Base-by-base conservation (phyloP, 345 rosid genomes). In the Sonneratia alba region DNA sequence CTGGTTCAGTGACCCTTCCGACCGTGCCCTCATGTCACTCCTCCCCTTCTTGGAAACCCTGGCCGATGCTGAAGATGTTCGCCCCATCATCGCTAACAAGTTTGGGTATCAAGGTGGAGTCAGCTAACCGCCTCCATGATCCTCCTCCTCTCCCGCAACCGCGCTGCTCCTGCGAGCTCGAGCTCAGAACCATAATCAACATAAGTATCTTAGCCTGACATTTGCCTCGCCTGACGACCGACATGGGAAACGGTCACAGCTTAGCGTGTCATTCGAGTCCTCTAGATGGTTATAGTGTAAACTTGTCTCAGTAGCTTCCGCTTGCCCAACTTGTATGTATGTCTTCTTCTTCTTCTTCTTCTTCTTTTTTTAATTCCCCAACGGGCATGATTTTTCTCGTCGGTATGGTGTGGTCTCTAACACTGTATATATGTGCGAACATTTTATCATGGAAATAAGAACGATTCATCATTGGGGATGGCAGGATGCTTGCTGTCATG, bases 31-130 rank as follows among this genome's bases (percentile, higher is more conserved):
- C 82, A 71, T 95, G 48, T 78, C 93, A 15, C 84, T 95, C 72
- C 93, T 95, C 68, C 97, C 99, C 77, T 90, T 95, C 88, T 80
- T 95, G 79, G 99, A 95, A 84, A 86, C 85, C 64, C 79, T 95
- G 86, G 96, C 79, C 74, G 91, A 85, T 72, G 89, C 84, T 37
- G 96, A 95, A 64, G 97, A 92, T 78, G 97, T 92, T 75, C 96
- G 99, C 45, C 97, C 97, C 45, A 83, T 89, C 79, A 95, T 95
- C 74, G 88, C 93, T 74, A 83, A 81, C 91, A 87, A 80, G 82
- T 92, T 90, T 73, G 10, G 92, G 97, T 87, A 85, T 81, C 84
- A 82, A 80, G 83, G 86, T 82, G 83, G 45, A 42, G 74, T 65
- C 11, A 27, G 7, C 22, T 53, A 53, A 53, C 66, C 18, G 38